phyloP scores from a whole-genome alignment of 2,329 filamentous ascomycete species.

The Aspergillus costaricaensis region DNA sequence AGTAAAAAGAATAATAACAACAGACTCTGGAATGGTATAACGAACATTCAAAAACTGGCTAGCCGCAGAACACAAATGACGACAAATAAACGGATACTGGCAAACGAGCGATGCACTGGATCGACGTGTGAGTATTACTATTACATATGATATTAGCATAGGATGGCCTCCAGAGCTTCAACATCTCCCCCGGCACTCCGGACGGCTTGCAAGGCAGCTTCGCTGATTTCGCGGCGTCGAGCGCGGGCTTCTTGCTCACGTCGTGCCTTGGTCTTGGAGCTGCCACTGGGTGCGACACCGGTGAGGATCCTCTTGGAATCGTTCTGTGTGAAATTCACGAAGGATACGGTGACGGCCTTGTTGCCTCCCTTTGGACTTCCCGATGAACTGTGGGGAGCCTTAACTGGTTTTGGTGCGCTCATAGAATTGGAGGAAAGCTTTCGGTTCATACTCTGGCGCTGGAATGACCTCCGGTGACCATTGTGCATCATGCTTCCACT shows the following conservation, averaged over 20 bases:
- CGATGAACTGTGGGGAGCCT: slow-evolving; percentile 30
- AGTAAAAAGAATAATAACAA: slow-evolving; percentile 7
- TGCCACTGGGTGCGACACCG: slow-evolving; percentile 88
- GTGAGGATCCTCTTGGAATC: slow-evolving; percentile 79
- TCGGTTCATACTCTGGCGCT: slow-evolving; percentile 42
- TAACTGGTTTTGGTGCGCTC: slow-evolving; percentile 34
- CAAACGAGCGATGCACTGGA: slow-evolving; percentile 14
- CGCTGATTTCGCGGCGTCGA: slow-evolving; percentile 57
- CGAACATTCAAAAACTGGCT: not conserved
- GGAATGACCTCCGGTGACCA: slow-evolving; percentile 31
- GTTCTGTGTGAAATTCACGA: slow-evolving; percentile 86
- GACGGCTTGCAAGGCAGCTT: slow-evolving; percentile 47
- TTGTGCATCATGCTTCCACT: slow-evolving; percentile 27
- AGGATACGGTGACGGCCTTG: slow-evolving; percentile 58
- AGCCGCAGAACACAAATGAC: slow-evolving; percentile 1
- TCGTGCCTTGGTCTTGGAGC: slow-evolving; percentile 90
- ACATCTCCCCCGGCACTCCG: slow-evolving; percentile 49
- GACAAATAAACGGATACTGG: slow-evolving; percentile 3
- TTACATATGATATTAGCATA: slow-evolving; percentile 32
- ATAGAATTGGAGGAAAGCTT: slow-evolving; percentile 43
- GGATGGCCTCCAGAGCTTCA: slow-evolving; percentile 44
- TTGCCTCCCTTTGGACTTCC: slow-evolving; percentile 34
- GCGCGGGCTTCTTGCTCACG: slow-evolving; percentile 86
- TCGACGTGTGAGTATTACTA: slow-evolving; percentile 12
- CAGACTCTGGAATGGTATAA: slow-evolving; percentile 1